A percentile compares a stretch with the other conserved stretches of the same genome.
phyloP scores from a whole-genome alignment of 441 rosid genomes.

The Dalechampia spathulata region DNA sequence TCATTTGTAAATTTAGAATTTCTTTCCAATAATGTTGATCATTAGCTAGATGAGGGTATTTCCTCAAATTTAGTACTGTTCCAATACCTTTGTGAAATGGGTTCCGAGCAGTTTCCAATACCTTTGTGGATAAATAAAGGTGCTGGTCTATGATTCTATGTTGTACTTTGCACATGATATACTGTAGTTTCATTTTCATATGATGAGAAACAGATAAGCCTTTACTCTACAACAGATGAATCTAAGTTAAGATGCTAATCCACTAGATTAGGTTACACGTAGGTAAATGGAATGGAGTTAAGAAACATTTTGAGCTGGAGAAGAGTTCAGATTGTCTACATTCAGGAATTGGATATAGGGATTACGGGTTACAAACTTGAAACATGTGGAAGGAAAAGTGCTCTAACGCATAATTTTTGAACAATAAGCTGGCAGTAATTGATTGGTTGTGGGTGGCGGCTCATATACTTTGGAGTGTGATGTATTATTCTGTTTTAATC shows the following conservation, averaged over 20 bases:
- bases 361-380: background rate
- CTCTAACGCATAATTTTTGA: background rate
- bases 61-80: no score
- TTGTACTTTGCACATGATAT: no score
- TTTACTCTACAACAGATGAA: background rate
- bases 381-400: background rate
- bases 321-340: background rate
- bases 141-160: no score
- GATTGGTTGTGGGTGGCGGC: background rate
- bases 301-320: background rate
- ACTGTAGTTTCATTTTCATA: no score
- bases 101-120: no score
- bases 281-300: background rate
- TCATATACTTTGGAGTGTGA: background rate
- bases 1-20: background rate
- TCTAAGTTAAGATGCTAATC: background rate
- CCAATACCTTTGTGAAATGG: no score
- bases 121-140: no score
- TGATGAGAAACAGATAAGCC: no score
- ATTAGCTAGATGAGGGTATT: background rate
- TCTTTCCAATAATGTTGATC: background rate
- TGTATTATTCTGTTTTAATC: background rate
- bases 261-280: background rate
- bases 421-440: background rate
- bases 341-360: background rate